These are phyloP conservation scores for Cladosporium sp. DNA, from an alignment of 2,329 filamentous ascomycete species.

Conservation along the genomic window DNA sequence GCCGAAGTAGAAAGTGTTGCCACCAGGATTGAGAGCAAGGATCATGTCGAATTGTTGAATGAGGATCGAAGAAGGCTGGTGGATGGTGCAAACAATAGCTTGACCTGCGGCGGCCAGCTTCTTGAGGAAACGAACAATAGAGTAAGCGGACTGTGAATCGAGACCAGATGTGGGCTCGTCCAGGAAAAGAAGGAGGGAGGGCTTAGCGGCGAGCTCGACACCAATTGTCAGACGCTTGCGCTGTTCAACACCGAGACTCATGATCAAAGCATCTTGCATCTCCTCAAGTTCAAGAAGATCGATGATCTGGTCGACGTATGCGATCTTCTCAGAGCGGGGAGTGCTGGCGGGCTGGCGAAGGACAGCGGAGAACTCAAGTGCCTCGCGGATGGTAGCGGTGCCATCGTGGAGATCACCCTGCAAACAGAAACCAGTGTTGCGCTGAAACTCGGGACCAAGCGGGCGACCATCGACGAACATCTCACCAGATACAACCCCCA, in stretches of 20 bases:
- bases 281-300: slow-evolving; percentile 60
- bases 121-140: slow-evolving; percentile 63
- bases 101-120: slow-evolving; percentile 63
- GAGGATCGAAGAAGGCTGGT: slow-evolving; percentile 64
- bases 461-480: slow-evolving; percentile 66
- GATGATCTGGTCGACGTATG: slow-evolving; percentile 63
- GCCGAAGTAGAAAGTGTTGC: slow-evolving; percentile 70
- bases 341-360: slow-evolving; percentile 55
- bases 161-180: slow-evolving; percentile 69
- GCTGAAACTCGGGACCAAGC: slow-evolving; percentile 60
- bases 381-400: slow-evolving; percentile 63
- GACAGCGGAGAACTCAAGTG: slow-evolving; percentile 63
- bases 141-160: slow-evolving; percentile 64
- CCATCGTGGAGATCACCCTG: slow-evolving; percentile 68
- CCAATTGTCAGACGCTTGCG: slow-evolving; percentile 69
- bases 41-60: slow-evolving; percentile 72
- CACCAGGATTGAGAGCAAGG: slow-evolving; percentile 62
- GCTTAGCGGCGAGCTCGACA: slow-evolving; percentile 67
- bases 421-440: slow-evolving; percentile 66
- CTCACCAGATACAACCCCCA: slow-evolving; percentile 60
- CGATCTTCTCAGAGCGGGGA: slow-evolving; percentile 57
- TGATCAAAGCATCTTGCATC: slow-evolving; percentile 63
- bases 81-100: slow-evolving; percentile 69
- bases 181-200: slow-evolving; percentile 62
- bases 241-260: slow-evolving; percentile 62